These are phyloP conservation scores for Pichia sp. DNA, from an alignment of 1,139 yeast species.

Conservation along the genomic window DNA sequence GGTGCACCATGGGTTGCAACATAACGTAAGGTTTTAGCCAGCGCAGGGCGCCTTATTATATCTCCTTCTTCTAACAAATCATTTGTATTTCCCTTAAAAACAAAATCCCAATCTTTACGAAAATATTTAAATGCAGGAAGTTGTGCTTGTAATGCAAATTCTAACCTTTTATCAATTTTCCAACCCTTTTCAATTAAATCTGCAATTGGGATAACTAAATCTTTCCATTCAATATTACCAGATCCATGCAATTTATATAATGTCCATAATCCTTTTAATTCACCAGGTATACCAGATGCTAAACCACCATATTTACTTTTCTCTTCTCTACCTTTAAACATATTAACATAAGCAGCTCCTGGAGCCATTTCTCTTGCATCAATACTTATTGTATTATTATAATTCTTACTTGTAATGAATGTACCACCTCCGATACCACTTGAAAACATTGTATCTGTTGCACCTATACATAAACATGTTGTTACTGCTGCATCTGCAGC, in stretches of 20 bases:
- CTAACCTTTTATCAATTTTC: constrained; percentile 46
- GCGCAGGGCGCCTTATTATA: constrained; percentile 46
- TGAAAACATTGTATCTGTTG: constrained; percentile 65
- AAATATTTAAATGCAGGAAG: constrained; percentile 31
- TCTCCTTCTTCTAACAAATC: constrained; percentile 50
- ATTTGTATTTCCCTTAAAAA: constrained; percentile 34
- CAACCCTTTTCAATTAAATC: constrained; percentile 66
- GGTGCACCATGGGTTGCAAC: constrained; percentile 72
- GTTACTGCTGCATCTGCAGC: constrained; percentile 95
- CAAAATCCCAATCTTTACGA: constrained; percentile 49
- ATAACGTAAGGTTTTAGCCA: constrained; percentile 59
- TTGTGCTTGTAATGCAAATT: constrained; percentile 33
- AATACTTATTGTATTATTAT: constrained; percentile 48
- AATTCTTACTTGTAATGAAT: constrained; percentile 42
- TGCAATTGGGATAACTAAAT: constrained; percentile 69
- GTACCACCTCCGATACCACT: constrained; percentile 96
- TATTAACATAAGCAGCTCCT: constrained; percentile 46
- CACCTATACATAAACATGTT: constrained; percentile 82
- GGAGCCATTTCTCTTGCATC: constrained; percentile 94
- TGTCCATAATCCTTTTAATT: constrained; percentile 68
- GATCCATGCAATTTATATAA: constrained; percentile 59
- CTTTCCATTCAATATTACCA: constrained; percentile 66
- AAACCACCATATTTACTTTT: constrained; percentile 72
- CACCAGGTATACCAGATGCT: constrained; percentile 87
- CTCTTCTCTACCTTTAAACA: constrained; percentile 47